Evolutionary conservation across 2,329 filamentous ascomycete genomes (phyloP).

Genomic region (Clonostachys byssicola): DNA sequence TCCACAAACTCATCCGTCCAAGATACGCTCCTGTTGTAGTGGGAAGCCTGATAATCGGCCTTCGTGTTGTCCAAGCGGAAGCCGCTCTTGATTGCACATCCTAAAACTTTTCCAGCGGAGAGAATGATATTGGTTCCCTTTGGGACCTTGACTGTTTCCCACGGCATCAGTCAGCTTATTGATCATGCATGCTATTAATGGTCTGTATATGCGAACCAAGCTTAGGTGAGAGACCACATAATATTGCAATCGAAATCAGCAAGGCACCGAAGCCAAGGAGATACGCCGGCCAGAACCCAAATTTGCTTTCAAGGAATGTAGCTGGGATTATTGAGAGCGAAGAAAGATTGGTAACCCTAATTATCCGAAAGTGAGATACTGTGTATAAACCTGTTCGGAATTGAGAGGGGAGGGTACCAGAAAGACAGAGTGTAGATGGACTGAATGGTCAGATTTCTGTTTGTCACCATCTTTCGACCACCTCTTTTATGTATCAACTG

Average conservation of each 20-base stretch:
- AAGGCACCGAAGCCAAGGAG: constrained; percentile 42
- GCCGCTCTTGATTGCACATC: constrained; percentile 4
- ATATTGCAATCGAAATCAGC: background rate
- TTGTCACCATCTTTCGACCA: no score
- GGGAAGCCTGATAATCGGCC: constrained; percentile 46
- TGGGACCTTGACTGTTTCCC: background rate
- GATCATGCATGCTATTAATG: no score
- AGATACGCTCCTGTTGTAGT: constrained; percentile 30
- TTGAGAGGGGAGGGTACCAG: no score
- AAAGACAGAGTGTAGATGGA: no score
- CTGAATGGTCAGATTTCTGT: no score
- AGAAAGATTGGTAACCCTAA: constrained; percentile 57
- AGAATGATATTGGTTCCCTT: constrained; percentile 1
- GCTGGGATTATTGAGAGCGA: constrained; percentile 56
- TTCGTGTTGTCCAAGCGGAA: constrained; percentile 44
- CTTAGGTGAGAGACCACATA: background rate
- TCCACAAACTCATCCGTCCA: constrained; percentile 63
- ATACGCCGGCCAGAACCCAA: constrained; percentile 57
- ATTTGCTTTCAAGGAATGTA: constrained; percentile 53
- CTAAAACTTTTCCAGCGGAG: constrained; percentile 33
- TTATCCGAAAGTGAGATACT: no score
- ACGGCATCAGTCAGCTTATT: background rate
- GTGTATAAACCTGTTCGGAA: no score
- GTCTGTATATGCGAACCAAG: background rate
- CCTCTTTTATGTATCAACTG: constrained; percentile 17